phyloP scores from a whole-genome alignment of 305 asterid genomes.

The Rubia balearica region DNA sequence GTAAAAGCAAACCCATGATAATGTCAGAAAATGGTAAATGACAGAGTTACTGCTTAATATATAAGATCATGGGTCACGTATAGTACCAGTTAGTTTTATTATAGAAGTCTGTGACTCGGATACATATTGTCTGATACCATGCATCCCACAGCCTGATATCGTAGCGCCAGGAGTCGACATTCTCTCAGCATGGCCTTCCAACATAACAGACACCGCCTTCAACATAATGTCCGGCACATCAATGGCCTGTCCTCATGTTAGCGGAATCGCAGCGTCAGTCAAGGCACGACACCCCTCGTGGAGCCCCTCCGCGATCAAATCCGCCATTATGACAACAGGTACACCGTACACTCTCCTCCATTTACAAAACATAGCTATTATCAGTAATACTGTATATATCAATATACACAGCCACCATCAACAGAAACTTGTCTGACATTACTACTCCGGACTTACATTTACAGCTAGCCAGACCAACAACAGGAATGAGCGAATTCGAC shows the following conservation, averaged over 20 bases:
- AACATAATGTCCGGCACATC: conserved; percentile 80
- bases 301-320: conserved; percentile 60
- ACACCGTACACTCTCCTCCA: not conserved
- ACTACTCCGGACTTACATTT: conserved; percentile 11
- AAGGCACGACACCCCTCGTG: conserved; percentile 57
- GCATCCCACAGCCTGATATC: conserved; percentile 55
- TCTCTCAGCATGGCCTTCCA: conserved; percentile 75
- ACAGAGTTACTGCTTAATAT: too few species aligned
- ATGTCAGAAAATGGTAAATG: not conserved
- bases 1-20: conserved; percentile 20
- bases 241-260: conserved; percentile 73
- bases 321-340: conserved; percentile 91
- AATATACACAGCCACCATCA: too few species aligned
- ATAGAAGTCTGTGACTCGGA: too few species aligned
- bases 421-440: too few species aligned
- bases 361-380: too few species aligned
- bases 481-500: conserved; percentile 24
- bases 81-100: too few species aligned
- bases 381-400: not conserved
- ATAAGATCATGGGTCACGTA: too few species aligned
- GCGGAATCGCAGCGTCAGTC: conserved; percentile 55
- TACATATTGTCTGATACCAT: too few species aligned
- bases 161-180: conserved; percentile 81
- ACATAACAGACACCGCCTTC: conserved; percentile 24
- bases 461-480: conserved; percentile 31